Evolutionary conservation across 192 early-diverging fungal genomes (phyloP).

Genomic region (Coemansia interrupta): DNA sequence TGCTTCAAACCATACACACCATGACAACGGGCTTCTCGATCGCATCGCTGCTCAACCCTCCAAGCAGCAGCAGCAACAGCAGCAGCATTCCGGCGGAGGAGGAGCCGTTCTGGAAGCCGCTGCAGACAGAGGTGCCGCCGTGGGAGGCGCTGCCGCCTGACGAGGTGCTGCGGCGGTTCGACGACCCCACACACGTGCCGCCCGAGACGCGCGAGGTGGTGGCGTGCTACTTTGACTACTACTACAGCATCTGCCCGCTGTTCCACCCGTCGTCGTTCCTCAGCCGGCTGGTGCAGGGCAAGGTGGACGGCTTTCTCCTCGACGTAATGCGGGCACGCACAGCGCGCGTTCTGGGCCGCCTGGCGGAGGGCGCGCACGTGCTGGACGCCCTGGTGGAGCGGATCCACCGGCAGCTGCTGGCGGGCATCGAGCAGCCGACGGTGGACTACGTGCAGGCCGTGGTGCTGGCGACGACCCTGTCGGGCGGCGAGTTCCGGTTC

Average conservation of each 20-base stretch:
- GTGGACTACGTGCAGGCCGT: slow-evolving; percentile 36
- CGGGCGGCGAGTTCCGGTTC: slow-evolving; percentile 37
- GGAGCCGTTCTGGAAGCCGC: too few species aligned
- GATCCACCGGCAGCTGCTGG: slow-evolving; percentile 19
- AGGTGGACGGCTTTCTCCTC: slow-evolving; percentile 29
- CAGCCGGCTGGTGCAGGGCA: slow-evolving; percentile 33
- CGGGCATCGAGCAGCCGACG: slow-evolving; percentile 15
- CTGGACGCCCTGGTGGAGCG: slow-evolving; percentile 17
- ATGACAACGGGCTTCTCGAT: neutral
- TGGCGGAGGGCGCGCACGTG: slow-evolving; percentile 21
- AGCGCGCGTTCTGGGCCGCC: slow-evolving; percentile 21
- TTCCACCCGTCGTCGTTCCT: slow-evolving; percentile 41
- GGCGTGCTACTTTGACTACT: slow-evolving; percentile 44
- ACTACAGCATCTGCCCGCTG: slow-evolving; percentile 41
- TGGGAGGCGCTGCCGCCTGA: neutral
- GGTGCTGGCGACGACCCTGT: slow-evolving; percentile 25
- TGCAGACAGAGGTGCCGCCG: neutral
- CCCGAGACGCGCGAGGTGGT: slow-evolving; percentile 26
- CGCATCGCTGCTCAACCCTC: neutral
- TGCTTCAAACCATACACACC: neutral
- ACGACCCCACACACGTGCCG: slow-evolving; percentile 20
- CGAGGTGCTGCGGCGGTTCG: slow-evolving; percentile 23
- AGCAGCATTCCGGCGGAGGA: neutral
- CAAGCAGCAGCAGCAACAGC: neutral
- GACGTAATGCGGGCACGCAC: slow-evolving; percentile 33